phyloP scores from a whole-genome alignment of 257 asterid species.

The Capsicum pubescens region DNA sequence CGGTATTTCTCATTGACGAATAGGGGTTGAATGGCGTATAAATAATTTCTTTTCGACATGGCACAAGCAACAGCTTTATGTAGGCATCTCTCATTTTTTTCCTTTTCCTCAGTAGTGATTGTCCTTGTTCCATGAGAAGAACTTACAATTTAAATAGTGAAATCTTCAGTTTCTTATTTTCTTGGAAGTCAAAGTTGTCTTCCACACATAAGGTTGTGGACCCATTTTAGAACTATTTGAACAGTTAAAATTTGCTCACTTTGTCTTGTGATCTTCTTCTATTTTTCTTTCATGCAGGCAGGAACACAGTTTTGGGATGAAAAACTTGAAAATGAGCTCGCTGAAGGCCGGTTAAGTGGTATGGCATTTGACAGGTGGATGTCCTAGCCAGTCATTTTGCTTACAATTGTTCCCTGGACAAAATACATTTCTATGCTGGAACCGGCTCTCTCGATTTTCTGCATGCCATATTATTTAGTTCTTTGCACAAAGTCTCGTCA shows the following conservation, averaged over 20 bases:
- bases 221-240: constrained; percentile 20
- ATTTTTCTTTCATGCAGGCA: constrained; percentile 59
- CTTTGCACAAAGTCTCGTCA: background rate
- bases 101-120: background rate
- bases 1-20: background rate
- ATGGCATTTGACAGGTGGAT: constrained; percentile 89
- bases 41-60: background rate
- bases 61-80: constrained; percentile 4
- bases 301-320: constrained; percentile 99
- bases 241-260: constrained; percentile 15
- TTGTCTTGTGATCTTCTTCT: background rate
- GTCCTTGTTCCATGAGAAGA: constrained; percentile 21
- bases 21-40: background rate
- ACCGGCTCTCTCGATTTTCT: constrained; percentile 9
- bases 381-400: constrained; percentile 28
- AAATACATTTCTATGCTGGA: constrained; percentile 1
- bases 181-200: constrained; percentile 6
- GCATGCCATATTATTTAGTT: background rate
- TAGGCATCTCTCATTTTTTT: background rate
- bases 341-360: constrained; percentile 87
- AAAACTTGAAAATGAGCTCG: constrained; percentile 83
- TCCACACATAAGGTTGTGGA: constrained; percentile 16
- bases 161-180: background rate
- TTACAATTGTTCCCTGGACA: constrained; percentile 2
- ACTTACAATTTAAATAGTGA: constrained; percentile 8